Base-by-base conservation (phyloP, 257 asterid genomes). In the Lithospermum erythrorhizon region DNA sequence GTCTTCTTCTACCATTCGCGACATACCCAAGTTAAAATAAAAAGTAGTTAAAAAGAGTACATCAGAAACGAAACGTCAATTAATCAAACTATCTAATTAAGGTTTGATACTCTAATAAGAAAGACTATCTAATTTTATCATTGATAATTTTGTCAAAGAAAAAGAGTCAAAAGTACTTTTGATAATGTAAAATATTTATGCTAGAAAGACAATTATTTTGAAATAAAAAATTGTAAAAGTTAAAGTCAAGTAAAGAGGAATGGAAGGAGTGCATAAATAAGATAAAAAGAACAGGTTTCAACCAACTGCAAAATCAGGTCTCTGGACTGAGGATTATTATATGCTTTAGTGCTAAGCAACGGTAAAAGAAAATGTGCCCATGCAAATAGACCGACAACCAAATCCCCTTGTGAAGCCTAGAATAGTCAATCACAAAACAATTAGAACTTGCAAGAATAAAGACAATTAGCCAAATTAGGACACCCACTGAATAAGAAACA, bases 361-460 rank as follows among this genome's bases (percentile, higher is more conserved):
- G 76, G 76, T 56, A 75, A 67, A 11, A 75, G 67, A 57, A 58
- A 29, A 10, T 64, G 68, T 9, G 48, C 70, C 73, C 76, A 70
- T 52, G 61, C 21, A 69, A 70, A 70, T 37, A 75, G 53, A 6
- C 80, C 80, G 32, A 66, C 66, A 64, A 58, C 73, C 71, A 75
- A 41, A 71, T 75, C 80, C 48, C 75, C 72, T 61, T 74, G 66
- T 25, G 63, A 65, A 3, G 79, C 79, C 79, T 74, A 32, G 37
- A 58, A 30, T 51, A 16, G 53, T 58, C 6, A 18, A 56, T 57
- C 57, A 32, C 55, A 25, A 14, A n/a, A 35, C 25, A 18, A 62
- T 16, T 9, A 29, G 22, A 25, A 15, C 21, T 32, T 14, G 25
- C 45, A 4, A n/a, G 21, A 13, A 53, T 21, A 35, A 35, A 41